These are phyloP conservation scores for Curvularia spicifera DNA, from an alignment of 2,329 filamentous ascomycete species.

Conservation along the genomic window DNA sequence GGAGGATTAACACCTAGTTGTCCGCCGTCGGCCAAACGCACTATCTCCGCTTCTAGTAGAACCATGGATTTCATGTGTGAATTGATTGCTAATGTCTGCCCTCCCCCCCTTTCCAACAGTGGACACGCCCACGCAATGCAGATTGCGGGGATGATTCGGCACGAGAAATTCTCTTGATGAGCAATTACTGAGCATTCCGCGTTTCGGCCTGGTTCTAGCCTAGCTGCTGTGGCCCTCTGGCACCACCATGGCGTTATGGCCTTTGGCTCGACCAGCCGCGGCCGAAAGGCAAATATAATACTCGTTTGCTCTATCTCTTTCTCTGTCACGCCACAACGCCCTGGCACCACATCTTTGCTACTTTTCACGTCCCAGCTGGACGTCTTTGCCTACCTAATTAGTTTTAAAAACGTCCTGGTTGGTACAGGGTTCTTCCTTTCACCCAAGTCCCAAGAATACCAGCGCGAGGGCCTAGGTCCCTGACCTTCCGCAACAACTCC, in stretches of 20 bases:
- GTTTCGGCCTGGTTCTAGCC: slow-evolving; percentile 15
- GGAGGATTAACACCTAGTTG: slow-evolving; percentile 5
- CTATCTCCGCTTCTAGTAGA: slow-evolving; percentile 16
- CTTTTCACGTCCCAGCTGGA: slow-evolving; percentile 4
- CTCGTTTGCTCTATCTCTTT: neutral
- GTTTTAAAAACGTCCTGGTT: slow-evolving; percentile 2
- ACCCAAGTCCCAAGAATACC: slow-evolving; percentile 7
- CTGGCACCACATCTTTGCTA: slow-evolving; percentile 3
- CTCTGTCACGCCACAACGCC: slow-evolving; percentile 1
- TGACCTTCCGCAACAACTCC: slow-evolving; percentile 15
- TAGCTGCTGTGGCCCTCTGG: slow-evolving; percentile 1
- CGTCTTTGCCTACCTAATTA: neutral
- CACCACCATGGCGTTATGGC: neutral
- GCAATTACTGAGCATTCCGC: slow-evolving; percentile 15
- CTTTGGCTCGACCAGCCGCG: slow-evolving; percentile 11
- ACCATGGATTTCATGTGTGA: slow-evolving; percentile 24
- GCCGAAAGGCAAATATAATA: slow-evolving; percentile 12
- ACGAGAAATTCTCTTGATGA: slow-evolving; percentile 12
- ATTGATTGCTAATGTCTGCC: slow-evolving; percentile 28
- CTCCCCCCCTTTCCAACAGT: slow-evolving; percentile 8
- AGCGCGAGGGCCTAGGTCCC: slow-evolving; percentile 12
- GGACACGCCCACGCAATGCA: slow-evolving; percentile 13
- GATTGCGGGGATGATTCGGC: slow-evolving; percentile 16
- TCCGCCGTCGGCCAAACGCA: slow-evolving; percentile 21
- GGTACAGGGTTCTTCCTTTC: slow-evolving; percentile 2